These are phyloP conservation scores for Allium fistulosum DNA, from an alignment of 106 monocot genomes.

Conservation along the genomic window DNA sequence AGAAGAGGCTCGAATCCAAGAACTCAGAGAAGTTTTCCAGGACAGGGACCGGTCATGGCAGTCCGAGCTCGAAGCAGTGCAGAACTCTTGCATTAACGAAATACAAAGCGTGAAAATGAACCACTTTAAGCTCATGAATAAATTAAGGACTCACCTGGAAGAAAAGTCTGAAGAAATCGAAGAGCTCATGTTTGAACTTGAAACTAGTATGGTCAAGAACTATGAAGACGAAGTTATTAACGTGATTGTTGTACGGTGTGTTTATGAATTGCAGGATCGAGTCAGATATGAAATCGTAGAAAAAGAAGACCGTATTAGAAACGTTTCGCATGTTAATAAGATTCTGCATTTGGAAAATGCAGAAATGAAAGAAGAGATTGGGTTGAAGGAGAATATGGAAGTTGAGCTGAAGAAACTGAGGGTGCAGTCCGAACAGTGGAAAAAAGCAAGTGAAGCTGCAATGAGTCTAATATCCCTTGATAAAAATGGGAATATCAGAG, in stretches of 20 bases:
- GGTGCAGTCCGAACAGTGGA: conserved; percentile 90
- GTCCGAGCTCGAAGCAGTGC: conserved; percentile 73
- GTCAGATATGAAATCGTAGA: not conserved
- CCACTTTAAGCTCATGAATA: conserved; percentile 24
- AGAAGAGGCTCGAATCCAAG: conserved; percentile 54
- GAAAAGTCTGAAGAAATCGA: conserved; percentile 20
- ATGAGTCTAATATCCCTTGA: not conserved
- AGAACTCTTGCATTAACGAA: conserved; percentile 52
- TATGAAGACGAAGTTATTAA: conserved; percentile 3
- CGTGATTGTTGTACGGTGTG: not conserved
- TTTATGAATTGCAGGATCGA: not conserved
- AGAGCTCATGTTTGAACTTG: not conserved
- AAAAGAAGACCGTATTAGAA: not conserved
- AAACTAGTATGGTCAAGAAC: not conserved
- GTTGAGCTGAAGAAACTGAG: conserved; percentile 60
- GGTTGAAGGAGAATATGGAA: conserved; percentile 46
- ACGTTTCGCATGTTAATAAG: not conserved
- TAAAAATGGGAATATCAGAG: not conserved
- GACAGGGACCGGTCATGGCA: conserved; percentile 70
- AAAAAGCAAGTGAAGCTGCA: conserved; percentile 14
- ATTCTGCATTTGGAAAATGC: conserved; percentile 1
- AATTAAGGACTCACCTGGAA: conserved; percentile 24
- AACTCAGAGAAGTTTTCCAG: conserved; percentile 54
- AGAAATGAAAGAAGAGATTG: conserved; percentile 25
- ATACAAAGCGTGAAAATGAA: conserved; percentile 63